Evolutionary conservation across 257 asterid species (phyloP), one percentile per base, ranked within the genome.

Genomic region (Echium plantagineum): DNA sequence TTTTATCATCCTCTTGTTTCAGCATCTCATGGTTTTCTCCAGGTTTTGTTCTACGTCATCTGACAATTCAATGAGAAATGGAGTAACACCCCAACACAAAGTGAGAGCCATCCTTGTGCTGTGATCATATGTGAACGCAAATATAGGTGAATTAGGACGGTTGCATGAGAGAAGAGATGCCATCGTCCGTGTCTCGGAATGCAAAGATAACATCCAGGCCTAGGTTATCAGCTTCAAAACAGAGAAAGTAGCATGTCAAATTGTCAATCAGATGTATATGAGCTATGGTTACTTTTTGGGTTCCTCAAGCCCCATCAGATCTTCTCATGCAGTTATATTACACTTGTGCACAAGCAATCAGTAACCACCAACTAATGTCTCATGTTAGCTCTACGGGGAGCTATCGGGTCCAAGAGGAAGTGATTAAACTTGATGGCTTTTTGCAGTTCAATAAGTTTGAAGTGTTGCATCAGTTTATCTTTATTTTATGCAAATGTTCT

Each of bases 51-150:
- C 96, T 84, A 75, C 82, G 64, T 89, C 95, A 60, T 89, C 96
- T 9, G 85, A 81, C 18, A 89, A 80, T 67, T 85, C 87, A 24
- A 66, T 62, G 18, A 80, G 81, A 2, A 87, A 65, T 0, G 96
- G 85, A 26, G 83, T 85, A 2, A 88, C 90, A 24, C 96, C 96
- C 96, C 96, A 88, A 53, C 75, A 90, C 71, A 85, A 47, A 68
- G 71, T 85, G 21, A 88, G 86, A 17, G 85, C 85, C 95, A 85
- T 85, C 60, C 86, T 64, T 1, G 93, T 83, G 75, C 81, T 76
- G 71, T 66, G 66, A 66, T 85, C 76, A 38, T 77, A 73, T 13
- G 95, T 89, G 77, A 89, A 85, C 0, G 89, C 96, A 59, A 89
- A 85, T 66, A 85, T 78, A 1, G 96, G 94, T 46, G 94, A 77